phyloP scores from a whole-genome alignment of 371 early-diverging fungal species.

The Mucor lusitanicus region DNA sequence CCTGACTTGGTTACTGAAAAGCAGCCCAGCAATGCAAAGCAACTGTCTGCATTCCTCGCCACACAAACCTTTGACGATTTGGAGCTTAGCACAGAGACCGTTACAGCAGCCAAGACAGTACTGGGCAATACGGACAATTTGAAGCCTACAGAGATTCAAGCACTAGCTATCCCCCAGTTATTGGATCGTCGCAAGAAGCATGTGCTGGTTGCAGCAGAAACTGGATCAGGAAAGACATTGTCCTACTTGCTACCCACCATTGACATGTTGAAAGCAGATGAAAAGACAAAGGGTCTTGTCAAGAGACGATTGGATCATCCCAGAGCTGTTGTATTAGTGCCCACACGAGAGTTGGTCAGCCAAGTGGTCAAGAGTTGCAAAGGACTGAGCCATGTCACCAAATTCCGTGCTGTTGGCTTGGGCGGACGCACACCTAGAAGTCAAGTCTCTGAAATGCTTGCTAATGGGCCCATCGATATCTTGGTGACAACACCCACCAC shows the following conservation, averaged over 20 bases:
- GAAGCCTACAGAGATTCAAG: constrained; percentile 91
- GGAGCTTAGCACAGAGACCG: constrained; percentile 52
- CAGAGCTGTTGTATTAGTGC: constrained; percentile 92
- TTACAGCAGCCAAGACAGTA: constrained; percentile 37
- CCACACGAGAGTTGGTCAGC: constrained; percentile 90
- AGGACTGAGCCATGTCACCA: constrained; percentile 67
- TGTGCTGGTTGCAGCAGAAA: constrained; percentile 90
- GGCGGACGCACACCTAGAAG: constrained; percentile 46
- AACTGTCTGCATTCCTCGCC: constrained; percentile 44
- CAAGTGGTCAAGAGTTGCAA: constrained; percentile 79
- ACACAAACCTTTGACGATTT: constrained; percentile 61
- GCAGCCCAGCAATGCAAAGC: constrained; percentile 25
- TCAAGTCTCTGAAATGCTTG: constrained; percentile 39
- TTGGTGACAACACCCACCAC: constrained; percentile 81
- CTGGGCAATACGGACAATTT: constrained; percentile 43
- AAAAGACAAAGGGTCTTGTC: constrained; percentile 50
- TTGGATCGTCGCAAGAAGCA: constrained; percentile 57
- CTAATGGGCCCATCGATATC: constrained; percentile 72
- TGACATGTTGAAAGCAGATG: constrained; percentile 70
- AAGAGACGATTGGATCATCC: constrained; percentile 68
- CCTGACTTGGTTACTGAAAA: constrained; percentile 14
- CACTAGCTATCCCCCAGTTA: constrained; percentile 81
- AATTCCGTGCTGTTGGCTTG: constrained; percentile 69
- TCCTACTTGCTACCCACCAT: constrained; percentile 93
- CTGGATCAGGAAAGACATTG: constrained; percentile 99